These are phyloP conservation scores for Elsinoe arachidis DNA, from an alignment of 2,329 filamentous ascomycete genomes.

Conservation along the genomic window DNA sequence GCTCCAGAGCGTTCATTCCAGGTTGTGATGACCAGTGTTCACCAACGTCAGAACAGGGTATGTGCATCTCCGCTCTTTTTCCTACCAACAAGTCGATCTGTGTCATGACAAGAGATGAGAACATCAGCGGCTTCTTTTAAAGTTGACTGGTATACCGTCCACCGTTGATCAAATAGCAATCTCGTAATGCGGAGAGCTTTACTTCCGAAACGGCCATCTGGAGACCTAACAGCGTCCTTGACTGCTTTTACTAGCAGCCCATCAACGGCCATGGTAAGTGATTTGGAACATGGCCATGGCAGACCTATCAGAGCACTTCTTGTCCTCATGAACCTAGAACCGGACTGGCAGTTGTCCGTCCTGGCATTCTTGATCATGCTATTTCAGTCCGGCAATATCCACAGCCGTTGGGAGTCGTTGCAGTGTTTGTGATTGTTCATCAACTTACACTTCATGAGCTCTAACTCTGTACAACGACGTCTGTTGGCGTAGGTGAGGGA, in stretches of 20 bases:
- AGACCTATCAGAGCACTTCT: not conserved
- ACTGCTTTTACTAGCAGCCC: not conserved
- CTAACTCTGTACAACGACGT: not conserved
- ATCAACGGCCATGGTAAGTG: not conserved
- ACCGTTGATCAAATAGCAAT: not conserved
- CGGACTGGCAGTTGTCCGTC: not conserved
- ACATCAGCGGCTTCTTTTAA: not conserved
- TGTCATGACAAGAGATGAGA: not conserved
- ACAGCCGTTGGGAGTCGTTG: not conserved
- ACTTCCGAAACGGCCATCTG: conserved; percentile 1
- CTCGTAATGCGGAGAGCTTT: conserved; percentile 8
- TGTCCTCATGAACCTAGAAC: not conserved
- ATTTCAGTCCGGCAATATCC: not conserved
- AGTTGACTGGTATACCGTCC: not conserved
- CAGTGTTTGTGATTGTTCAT: conserved; percentile 5
- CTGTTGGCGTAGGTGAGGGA: not conserved
- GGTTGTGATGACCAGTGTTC: not conserved
- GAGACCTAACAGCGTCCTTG: not conserved
- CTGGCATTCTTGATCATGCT: not conserved
- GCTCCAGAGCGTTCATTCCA: not conserved
- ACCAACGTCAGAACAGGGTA: not conserved
- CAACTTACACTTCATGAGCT: not conserved
- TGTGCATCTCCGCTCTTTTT: not conserved
- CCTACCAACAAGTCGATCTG: too few relatives aligned
- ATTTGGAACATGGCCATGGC: not conserved